Base-by-base conservation (phyloP, 139 green algal species). In the Ulvella scutata region DNA sequence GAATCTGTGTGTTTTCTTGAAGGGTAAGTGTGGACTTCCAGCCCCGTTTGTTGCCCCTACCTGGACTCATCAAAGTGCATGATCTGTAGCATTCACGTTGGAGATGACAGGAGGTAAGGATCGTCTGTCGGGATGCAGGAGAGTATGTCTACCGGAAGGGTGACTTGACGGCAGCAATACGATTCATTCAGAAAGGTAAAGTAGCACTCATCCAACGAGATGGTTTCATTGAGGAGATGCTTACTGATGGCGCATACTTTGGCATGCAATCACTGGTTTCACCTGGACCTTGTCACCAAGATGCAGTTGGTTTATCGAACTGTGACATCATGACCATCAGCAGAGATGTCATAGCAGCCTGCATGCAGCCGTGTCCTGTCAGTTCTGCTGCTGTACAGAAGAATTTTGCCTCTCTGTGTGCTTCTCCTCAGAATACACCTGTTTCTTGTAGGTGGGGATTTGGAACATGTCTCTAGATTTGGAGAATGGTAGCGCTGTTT, bases 111-210 rank as follows among this genome's bases (percentile, higher is more conserved):
- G 13, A 59, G 13, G 40, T 17, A 26, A 13, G 17, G 13, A 17
- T 13, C 17, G 13, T 59, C 17, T 13, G 13, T 17, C 17, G 40
- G 13, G 13, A 26, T 17, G 73, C 79, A 3, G 61, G 77, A 0
- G 85, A 90, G 74, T 73, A 81, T 59, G 81, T 90, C 43, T 90
- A 88, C 62, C 62, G 62, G 3, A 78, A 81, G 4, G 85, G 85
- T 2, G 83, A 90, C 33, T 13, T 26, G 33, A 36, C 51, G 34
- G 51, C 31, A 9, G 10, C 51, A 34, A n/a, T 67, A 26, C 33
- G 33, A n/a, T 36, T 67, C 51, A 36, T n/a, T 23, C 51, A 67
- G 51, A 67, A 67, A 23, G 51, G 51, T 26, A 67, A 67, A 26
- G 51, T 67, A 26, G 51, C 51, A 6, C 31, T 67, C 17, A 67